These are phyloP conservation scores for Corinectria fuckeliana DNA, from an alignment of 2,329 filamentous ascomycete species.

Conservation along the genomic window DNA sequence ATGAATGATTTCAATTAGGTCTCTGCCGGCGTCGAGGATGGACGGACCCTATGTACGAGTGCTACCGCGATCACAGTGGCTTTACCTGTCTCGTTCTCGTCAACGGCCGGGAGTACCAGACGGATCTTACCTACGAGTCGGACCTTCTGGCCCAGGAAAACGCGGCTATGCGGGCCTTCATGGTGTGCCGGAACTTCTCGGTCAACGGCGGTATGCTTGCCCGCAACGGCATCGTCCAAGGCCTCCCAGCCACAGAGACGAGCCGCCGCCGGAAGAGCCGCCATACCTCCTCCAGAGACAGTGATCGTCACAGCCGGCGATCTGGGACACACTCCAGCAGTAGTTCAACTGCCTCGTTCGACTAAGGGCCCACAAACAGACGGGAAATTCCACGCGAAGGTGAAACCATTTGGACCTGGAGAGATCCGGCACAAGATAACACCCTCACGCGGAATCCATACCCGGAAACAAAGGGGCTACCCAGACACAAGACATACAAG, in stretches of 20 bases:
- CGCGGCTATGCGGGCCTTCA: conserved; percentile 93
- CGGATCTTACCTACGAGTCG: conserved; percentile 82
- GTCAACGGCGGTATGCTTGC: conserved; percentile 92
- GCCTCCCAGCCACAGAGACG: conserved; percentile 62
- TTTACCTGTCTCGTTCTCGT: conserved; percentile 92
- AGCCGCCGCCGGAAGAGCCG: conserved; percentile 60
- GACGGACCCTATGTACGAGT: conserved; percentile 89
- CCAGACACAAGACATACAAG: conserved; percentile 40
- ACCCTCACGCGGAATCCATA: conserved; percentile 14
- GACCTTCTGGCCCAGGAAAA: conserved; percentile 88
- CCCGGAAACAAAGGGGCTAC: conserved; percentile 21
- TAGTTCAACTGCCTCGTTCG: conserved; percentile 66
- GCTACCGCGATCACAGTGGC: conserved; percentile 74
- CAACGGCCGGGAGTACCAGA: conserved; percentile 96
- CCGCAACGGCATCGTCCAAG: conserved; percentile 72
- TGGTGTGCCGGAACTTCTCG: conserved; percentile 97
- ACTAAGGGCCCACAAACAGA: conserved; percentile 46
- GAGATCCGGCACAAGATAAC: conserved; percentile 18
- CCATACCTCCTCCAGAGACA: conserved; percentile 56
- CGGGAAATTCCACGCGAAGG: conserved; percentile 8
- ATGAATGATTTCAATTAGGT: conserved; percentile 61
- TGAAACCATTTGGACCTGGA: conserved; percentile 24
- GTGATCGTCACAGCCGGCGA: conserved; percentile 54
- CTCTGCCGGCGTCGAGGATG: conserved; percentile 94
- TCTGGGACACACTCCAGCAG: conserved; percentile 67